These are phyloP conservation scores for Alisma plantagoaquatica DNA, from an alignment of 106 monocot species.

Conservation along the genomic window DNA sequence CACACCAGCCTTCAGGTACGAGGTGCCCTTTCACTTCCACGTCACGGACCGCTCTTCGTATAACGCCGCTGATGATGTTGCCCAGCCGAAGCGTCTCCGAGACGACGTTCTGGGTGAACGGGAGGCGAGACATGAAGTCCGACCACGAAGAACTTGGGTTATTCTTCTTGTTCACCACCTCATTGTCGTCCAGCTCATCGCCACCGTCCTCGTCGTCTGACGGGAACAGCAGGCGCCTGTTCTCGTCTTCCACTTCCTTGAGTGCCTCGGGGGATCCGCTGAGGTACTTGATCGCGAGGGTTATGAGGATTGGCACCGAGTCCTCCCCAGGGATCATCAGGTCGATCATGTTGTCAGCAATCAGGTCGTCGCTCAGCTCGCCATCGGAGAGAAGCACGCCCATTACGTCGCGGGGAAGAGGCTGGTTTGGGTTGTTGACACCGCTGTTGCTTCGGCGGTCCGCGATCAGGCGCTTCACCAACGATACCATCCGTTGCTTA, in stretches of 20 bases:
- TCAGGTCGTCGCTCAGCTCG: constrained; percentile 68
- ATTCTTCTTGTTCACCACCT: too few relatives aligned
- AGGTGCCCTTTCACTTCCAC: constrained; percentile 73
- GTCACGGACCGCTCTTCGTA: constrained; percentile 71
- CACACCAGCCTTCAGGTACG: constrained; percentile 93
- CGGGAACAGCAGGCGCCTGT: too few relatives aligned
- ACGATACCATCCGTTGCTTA: constrained; percentile 59
- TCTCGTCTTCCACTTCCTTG: constrained; percentile 48
- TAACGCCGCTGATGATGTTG: constrained; percentile 79
- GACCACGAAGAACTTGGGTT: too few relatives aligned
- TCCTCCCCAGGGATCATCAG: constrained; percentile 93
- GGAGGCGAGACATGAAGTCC: constrained; percentile 76
- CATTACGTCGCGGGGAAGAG: constrained; percentile 42
- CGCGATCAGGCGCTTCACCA: constrained; percentile 51
- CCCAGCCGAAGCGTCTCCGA: constrained; percentile 75
- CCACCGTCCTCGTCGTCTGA: too few relatives aligned
- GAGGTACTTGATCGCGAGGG: constrained; percentile 70
- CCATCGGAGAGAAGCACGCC: constrained; percentile 60
- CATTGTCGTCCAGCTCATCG: constrained; percentile 9
- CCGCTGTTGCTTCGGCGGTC: constrained; percentile 30
- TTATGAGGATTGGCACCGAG: constrained; percentile 77
- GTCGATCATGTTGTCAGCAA: constrained; percentile 91
- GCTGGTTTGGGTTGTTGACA: background rate
- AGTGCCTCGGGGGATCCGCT: constrained; percentile 68
- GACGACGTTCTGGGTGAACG: constrained; percentile 80